Evolutionary conservation across 306 rosid species (phyloP).

Genomic region (Gillenia trifoliata): DNA sequence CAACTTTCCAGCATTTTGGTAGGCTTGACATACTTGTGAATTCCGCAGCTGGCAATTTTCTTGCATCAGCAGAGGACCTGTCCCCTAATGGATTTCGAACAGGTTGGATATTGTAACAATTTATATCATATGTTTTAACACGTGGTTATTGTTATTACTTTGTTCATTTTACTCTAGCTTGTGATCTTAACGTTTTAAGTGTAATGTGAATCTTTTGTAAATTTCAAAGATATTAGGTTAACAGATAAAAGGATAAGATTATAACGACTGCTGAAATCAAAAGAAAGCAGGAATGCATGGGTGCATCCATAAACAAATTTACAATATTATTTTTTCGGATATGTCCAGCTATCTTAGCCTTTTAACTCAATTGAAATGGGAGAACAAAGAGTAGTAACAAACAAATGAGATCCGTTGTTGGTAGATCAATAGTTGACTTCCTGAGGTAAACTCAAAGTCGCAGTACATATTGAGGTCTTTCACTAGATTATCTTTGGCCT

Average conservation of each 20-base stretch:
- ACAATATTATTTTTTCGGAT: neutral
- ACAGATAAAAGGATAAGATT: neutral
- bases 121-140: neutral
- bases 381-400: neutral
- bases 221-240: neutral
- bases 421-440: neutral
- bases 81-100: constrained; percentile 96
- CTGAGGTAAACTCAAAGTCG: neutral
- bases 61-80: constrained; percentile 74
- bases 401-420: neutral
- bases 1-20: constrained; percentile 65
- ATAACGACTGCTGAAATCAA: neutral
- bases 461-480: neutral
- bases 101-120: constrained; percentile 34
- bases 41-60: constrained; percentile 92
- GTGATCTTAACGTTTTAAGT: neutral
- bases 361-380: neutral
- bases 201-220: neutral
- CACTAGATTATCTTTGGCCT: neutral
- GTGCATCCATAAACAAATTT: neutral
- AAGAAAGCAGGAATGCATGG: neutral
- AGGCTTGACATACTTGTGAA: constrained; percentile 80
- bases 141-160: neutral
- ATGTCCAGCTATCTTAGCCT: neutral
- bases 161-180: neutral